Evolutionary conservation across 2,329 filamentous ascomycete species (phyloP).

Genomic region (Dactylellina cionopaga): DNA sequence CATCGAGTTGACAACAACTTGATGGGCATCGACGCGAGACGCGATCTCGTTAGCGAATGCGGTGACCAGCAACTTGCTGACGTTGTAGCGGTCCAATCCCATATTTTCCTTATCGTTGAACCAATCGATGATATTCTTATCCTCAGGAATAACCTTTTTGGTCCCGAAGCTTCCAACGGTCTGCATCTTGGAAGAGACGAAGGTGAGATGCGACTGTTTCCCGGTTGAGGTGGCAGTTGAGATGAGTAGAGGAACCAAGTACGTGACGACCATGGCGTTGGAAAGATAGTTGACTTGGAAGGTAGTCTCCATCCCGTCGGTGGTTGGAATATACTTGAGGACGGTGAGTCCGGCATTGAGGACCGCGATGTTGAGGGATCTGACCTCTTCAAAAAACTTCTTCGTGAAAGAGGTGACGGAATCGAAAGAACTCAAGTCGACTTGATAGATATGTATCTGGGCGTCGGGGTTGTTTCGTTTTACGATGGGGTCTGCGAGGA

Average conservation of each 20-base stretch:
- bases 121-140: constrained; percentile 34
- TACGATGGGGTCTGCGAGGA: background rate
- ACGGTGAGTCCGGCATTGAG: constrained; percentile 56
- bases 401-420: constrained; percentile 55
- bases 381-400: constrained; percentile 49
- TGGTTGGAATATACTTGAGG: constrained; percentile 32
- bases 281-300: constrained; percentile 70
- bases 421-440: constrained; percentile 54
- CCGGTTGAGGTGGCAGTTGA: constrained; percentile 59
- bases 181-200: constrained; percentile 61
- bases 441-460: constrained; percentile 51
- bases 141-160: background rate
- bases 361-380: constrained; percentile 55
- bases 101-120: constrained; percentile 41
- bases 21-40: constrained; percentile 49
- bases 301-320: constrained; percentile 65
- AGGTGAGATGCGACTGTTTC: constrained; percentile 59
- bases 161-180: constrained; percentile 54
- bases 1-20: constrained; percentile 57
- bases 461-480: constrained; percentile 28
- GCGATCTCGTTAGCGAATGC: constrained; percentile 57
- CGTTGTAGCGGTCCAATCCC: constrained; percentile 23
- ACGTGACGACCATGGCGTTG: constrained; percentile 66
- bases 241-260: constrained; percentile 64
- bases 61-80: constrained; percentile 54